These are phyloP conservation scores for Pyrenochaeta sp. DNA, from an alignment of 2,329 filamentous ascomycete genomes.

Conservation along the genomic window DNA sequence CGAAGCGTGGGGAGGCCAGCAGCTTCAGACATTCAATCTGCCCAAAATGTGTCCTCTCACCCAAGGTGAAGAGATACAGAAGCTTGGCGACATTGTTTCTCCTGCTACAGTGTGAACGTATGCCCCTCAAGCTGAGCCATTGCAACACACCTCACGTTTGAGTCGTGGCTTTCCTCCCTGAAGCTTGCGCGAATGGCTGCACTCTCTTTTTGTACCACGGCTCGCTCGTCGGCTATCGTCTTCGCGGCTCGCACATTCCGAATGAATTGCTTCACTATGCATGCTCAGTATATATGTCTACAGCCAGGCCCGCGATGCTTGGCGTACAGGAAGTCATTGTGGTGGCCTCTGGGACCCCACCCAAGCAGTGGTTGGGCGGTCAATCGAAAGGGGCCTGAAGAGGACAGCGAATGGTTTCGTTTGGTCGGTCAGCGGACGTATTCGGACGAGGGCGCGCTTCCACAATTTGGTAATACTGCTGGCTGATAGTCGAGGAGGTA, in stretches of 20 bases:
- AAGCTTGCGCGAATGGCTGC: constrained; percentile 97
- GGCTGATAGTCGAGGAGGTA: constrained; percentile 26
- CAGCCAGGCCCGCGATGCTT: constrained; percentile 31
- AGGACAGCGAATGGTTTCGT: constrained; percentile 1
- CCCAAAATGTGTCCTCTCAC: constrained; percentile 96
- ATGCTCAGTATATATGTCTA: constrained; percentile 39
- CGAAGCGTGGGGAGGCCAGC: constrained; percentile 93
- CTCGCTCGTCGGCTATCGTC: constrained; percentile 97
- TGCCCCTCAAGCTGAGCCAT: constrained; percentile 15
- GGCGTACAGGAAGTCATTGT: constrained; percentile 66
- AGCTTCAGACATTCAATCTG: constrained; percentile 99
- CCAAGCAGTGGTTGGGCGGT: constrained; percentile 36
- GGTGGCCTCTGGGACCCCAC: constrained; percentile 61
- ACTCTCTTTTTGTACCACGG: constrained; percentile 98
- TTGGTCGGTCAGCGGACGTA: neutral
- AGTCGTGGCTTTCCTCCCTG: constrained; percentile 93
- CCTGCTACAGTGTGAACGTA: constrained; percentile 60
- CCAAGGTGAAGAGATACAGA: constrained; percentile 96
- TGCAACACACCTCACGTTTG: constrained; percentile 77
- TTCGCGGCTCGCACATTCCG: constrained; percentile 98
- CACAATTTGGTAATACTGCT: constrained; percentile 17
- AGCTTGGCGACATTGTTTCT: constrained; percentile 99
- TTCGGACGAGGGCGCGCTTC: constrained; percentile 8
- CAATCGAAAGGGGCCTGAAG: constrained; percentile 14
- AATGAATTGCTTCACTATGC: constrained; percentile 97